Conservation (phyloP, 1,139 yeast genomes). For the Candida sp. region DNA sequence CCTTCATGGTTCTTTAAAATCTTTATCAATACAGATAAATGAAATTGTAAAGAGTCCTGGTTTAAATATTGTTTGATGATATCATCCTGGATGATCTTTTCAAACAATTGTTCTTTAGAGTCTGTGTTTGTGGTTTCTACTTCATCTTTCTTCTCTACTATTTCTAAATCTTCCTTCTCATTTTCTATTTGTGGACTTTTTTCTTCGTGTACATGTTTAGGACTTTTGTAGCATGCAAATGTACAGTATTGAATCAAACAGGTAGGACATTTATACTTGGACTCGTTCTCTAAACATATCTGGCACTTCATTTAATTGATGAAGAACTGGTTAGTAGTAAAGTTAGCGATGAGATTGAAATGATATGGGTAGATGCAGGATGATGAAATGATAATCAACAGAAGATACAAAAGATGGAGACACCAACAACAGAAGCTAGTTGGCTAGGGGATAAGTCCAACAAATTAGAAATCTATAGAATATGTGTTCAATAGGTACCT, state of each 20-base stretch:
- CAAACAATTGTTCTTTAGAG: slow-evolving; percentile 9
- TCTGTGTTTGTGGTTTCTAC: not conserved
- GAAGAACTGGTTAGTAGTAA: too few relatives aligned
- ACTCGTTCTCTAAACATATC: slow-evolving; percentile 36
- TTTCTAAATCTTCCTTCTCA: not conserved
- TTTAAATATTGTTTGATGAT: slow-evolving; percentile 39
- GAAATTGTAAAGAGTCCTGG: slow-evolving; percentile 51
- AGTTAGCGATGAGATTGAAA: too few relatives aligned
- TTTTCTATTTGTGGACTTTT: slow-evolving; percentile 9
- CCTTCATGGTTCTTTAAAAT: slow-evolving; percentile 40
- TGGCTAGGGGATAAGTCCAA: too few relatives aligned
- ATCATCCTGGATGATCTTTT: slow-evolving; percentile 24
- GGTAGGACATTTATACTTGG: slow-evolving; percentile 64
- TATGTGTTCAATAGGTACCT: too few relatives aligned
- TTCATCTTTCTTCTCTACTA: not conserved
- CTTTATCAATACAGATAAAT: slow-evolving; percentile 44
- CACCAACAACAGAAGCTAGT: too few relatives aligned
- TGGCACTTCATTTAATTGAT: slow-evolving; percentile 34
- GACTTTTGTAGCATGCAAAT: slow-evolving; percentile 53
- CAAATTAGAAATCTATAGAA: too few relatives aligned
- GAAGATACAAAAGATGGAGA: too few relatives aligned
- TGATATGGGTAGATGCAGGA: too few relatives aligned
- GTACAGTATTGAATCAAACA: slow-evolving; percentile 52
- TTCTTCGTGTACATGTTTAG: slow-evolving; percentile 29
- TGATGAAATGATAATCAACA: too few relatives aligned